Evolutionary conservation across 2,329 filamentous ascomycete species (phyloP).

Genomic region (Fusarium metavorans): DNA sequence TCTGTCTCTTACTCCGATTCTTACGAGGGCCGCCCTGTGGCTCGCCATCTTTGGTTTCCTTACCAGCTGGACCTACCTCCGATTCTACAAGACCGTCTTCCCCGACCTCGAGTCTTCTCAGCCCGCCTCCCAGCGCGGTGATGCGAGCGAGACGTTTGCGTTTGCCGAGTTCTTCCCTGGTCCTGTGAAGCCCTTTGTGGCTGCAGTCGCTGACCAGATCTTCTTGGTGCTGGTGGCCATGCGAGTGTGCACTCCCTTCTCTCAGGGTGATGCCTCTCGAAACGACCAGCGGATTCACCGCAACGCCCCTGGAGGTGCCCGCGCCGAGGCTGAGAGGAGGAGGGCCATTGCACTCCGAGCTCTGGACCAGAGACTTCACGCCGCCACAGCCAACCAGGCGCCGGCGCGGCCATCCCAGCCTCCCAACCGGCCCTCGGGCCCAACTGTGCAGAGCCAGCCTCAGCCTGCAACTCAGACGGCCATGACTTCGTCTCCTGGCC

Average conservation of each 20-base stretch:
- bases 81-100: conserved; percentile 88
- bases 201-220: conserved; percentile 73
- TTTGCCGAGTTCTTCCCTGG: conserved; percentile 97
- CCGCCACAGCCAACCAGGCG: conserved; percentile 72
- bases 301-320: conserved; percentile 74
- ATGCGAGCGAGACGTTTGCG: conserved; percentile 95
- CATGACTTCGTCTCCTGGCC: conserved; percentile 66
- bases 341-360: conserved; percentile 91
- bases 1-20: conserved; percentile 67
- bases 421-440: conserved; percentile 59
- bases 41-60: conserved; percentile 86
- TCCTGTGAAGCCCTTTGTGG: conserved; percentile 81
- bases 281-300: conserved; percentile 69
- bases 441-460: conserved; percentile 69
- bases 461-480: conserved; percentile 67
- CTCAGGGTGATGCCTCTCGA: conserved; percentile 80
- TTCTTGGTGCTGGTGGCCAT: conserved; percentile 81
- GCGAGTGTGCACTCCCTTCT: conserved; percentile 87
- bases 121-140: conserved; percentile 77
- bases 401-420: conserved; percentile 43
- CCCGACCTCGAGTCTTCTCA: conserved; percentile 75
- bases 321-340: conserved; percentile 91
- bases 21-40: conserved; percentile 80
- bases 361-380: conserved; percentile 89
- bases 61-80: conserved; percentile 93